These are phyloP conservation scores for Cucurbitaria berberidis DNA, from an alignment of 2,329 filamentous ascomycete genomes.

Conservation along the genomic window DNA sequence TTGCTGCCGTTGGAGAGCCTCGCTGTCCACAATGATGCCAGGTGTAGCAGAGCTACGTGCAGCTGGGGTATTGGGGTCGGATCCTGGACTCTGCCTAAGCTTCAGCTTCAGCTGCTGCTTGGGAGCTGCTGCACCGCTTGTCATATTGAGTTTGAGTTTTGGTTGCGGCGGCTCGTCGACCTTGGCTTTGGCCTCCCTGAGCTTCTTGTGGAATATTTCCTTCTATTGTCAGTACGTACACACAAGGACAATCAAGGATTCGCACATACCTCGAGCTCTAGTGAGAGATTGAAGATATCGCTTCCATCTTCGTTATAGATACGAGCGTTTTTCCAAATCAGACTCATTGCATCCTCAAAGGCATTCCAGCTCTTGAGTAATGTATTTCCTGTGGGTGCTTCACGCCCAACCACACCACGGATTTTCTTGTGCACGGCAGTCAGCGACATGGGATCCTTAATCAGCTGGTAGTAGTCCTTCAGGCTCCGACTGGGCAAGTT, in stretches of 20 bases:
- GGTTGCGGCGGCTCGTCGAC: constrained; percentile 75
- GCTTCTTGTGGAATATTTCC: constrained; percentile 70
- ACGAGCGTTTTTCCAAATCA: constrained; percentile 87
- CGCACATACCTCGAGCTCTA: constrained; percentile 73
- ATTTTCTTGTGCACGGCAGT: constrained; percentile 78
- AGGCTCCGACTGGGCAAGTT: constrained; percentile 76
- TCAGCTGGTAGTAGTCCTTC: constrained; percentile 86
- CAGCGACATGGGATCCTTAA: constrained; percentile 80
- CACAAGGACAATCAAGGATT: background rate
- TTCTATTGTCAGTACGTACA: constrained; percentile 48
- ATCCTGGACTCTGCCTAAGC: constrained; percentile 50
- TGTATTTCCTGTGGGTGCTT: constrained; percentile 63
- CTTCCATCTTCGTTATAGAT: constrained; percentile 93
- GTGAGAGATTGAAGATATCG: constrained; percentile 77
- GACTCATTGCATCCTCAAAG: constrained; percentile 78
- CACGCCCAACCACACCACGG: constrained; percentile 70
- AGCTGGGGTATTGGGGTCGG: constrained; percentile 49
- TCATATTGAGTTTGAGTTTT: constrained; percentile 81
- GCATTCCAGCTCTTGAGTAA: constrained; percentile 83
- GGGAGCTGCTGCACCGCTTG: constrained; percentile 38
- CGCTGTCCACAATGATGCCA: constrained; percentile 61
- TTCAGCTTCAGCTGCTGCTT: constrained; percentile 68
- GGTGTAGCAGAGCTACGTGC: constrained; percentile 52
- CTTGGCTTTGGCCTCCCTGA: constrained; percentile 73
- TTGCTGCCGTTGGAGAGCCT: constrained; percentile 60